A percentile compares a stretch with the other conserved stretches of the same genome.
These are phyloP conservation scores for Gonium pectorale DNA, from an alignment of 139 green algal species.

Conservation along the genomic window DNA sequence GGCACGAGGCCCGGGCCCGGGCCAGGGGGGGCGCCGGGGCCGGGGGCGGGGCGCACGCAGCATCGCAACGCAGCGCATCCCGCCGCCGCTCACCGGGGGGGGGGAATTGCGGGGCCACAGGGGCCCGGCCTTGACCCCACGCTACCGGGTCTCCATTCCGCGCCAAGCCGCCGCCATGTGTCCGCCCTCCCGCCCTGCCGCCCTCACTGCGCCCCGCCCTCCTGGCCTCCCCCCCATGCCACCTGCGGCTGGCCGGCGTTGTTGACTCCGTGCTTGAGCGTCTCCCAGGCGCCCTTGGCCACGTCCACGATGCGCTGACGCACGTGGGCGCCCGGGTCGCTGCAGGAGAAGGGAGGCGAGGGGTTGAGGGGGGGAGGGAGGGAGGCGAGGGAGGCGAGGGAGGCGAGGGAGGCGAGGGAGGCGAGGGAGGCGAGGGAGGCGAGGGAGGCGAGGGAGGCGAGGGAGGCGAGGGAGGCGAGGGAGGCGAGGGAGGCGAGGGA, in stretches of 20 bases:
- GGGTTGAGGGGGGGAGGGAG: neutral
- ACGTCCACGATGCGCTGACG: neutral
- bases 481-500: neutral
- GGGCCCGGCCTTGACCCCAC: no score
- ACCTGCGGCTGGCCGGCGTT: conserved; percentile 44
- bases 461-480: neutral
- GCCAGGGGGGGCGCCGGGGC: no score
- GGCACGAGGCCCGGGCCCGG: no score
- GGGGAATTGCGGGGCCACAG: no score
- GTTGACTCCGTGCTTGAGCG: conserved; percentile 48
- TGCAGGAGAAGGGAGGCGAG: neutral
- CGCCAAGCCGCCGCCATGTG: no score
- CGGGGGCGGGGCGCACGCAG: no score
- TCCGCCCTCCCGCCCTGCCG: no score
- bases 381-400: neutral
- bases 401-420: neutral
- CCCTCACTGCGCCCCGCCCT: neutral
- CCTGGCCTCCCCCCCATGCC: neutral
- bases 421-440: neutral
- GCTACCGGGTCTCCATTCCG: no score
- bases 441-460: neutral
- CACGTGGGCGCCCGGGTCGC: conserved; percentile 1
- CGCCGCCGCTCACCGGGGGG: no score
- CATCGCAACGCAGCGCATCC: no score
- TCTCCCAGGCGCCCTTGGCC: conserved; percentile 33